phyloP scores from a whole-genome alignment of 208 protist genomes.

The Crithidia thermophila region DNA sequence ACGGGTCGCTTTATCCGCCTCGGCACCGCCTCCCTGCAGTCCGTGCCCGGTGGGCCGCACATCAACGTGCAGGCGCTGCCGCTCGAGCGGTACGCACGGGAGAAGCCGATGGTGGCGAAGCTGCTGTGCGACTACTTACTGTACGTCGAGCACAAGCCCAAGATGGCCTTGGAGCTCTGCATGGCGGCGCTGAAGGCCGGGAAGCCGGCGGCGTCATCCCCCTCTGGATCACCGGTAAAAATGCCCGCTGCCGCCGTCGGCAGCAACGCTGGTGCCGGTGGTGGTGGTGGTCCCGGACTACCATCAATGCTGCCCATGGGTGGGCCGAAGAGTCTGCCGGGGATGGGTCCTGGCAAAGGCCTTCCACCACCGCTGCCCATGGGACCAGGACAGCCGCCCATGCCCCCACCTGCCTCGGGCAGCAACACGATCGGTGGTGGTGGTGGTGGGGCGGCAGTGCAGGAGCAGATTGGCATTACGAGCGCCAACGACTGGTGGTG shows the following conservation, averaged over 20 bases:
- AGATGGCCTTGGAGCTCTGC: conserved; percentile 92
- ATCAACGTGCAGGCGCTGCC: conserved; percentile 87
- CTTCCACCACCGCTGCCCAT: conserved; percentile 20
- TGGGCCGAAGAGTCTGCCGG: background rate
- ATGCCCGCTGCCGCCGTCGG: background rate
- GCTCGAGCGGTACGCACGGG: conserved; percentile 90
- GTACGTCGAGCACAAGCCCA: conserved; percentile 93
- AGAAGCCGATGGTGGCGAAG: conserved; percentile 90
- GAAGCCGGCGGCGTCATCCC: conserved; percentile 4
- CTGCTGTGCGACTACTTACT: conserved; percentile 95
- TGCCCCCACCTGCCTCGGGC: background rate
- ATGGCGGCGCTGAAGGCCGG: conserved; percentile 44
- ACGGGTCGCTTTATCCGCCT: conserved; percentile 93
- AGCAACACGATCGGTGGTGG: too few species aligned
- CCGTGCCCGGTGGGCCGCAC: conserved; percentile 76
- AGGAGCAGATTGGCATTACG: conserved; percentile 49
- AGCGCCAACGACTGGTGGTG: conserved; percentile 95
- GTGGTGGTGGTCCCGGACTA: background rate
- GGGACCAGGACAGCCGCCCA: background rate
- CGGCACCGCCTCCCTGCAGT: conserved; percentile 92
- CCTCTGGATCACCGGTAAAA: background rate
- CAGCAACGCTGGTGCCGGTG: background rate
- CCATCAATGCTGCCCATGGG: conserved; percentile 16
- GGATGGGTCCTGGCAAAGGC: conserved; percentile 10
- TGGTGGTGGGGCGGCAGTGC: background rate